Evolutionary conservation across 805 yeast species (phyloP), one percentile per base, ranked within the genome.

Genomic region (Candida dendrica): DNA sequence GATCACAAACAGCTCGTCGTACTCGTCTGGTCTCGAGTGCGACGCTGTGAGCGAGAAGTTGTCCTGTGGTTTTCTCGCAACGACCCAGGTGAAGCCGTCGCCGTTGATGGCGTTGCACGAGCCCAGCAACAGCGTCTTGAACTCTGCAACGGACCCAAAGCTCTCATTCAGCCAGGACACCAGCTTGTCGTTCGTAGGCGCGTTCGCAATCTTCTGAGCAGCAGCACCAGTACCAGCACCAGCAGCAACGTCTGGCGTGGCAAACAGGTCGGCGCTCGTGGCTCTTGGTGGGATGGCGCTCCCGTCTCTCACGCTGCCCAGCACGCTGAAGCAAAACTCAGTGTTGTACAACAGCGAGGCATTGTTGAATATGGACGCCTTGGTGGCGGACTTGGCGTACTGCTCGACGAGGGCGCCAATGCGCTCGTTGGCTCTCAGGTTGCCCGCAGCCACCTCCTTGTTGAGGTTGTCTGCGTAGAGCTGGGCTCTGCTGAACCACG

Each of bases 51-150:
- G 39, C 54, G 56, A 44, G 46, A 26, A 44, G 36, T 39, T 39
- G 38, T 44, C 52, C 17, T 53, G 29, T 15, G 47, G 47, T 42
- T 59, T 56, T 46, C 69, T 64, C 9, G 91, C 95, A 18, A 89
- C 81, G 16, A 93, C 67, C 93, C 97, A 93, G 10, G 90, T 84
- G 63, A 74, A 80, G 3, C 98, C 98, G 61, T 87, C 91, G 39
- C 98, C 97, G 46, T 82, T 78, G 46, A 88, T 75, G 4, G 83
- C 74, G 39, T 69, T 64, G 10, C 91, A 87, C 1, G 93, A 79
- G 44, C 77, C 74, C 44, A 85, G 56, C 36, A 93, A 61, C 37
- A 86, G 71, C 1, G 84, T 76, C 51, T 84, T 74, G 58, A 93
- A 81, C 58, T 88, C 95, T 14, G 73, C 76, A 9, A 87, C 47